phyloP scores from a whole-genome alignment of 2,329 filamentous ascomycete species.

The Fusarium torulosum region DNA sequence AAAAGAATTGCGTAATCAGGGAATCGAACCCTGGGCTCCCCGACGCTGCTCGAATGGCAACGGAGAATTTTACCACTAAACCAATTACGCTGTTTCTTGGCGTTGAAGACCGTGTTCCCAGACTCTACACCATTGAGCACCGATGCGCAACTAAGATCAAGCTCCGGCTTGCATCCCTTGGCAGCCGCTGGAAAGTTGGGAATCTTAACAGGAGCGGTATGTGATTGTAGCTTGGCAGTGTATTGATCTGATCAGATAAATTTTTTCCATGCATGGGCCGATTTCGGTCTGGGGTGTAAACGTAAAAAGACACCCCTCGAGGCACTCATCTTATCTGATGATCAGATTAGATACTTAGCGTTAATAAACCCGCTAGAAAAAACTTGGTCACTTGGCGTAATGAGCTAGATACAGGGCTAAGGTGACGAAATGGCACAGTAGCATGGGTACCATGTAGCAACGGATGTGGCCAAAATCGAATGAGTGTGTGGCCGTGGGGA shows the following conservation, averaged over 20 bases:
- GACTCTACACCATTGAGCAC: too few relatives aligned
- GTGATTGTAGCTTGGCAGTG: conserved; percentile 9
- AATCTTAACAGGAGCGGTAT: not conserved
- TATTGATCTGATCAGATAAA: conserved; percentile 46
- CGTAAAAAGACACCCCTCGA: conserved; percentile 14
- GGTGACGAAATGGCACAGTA: conserved; percentile 5
- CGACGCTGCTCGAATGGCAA: too few relatives aligned
- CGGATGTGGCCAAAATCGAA: conserved; percentile 9
- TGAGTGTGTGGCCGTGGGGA: conserved; percentile 8
- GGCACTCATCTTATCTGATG: conserved; percentile 58
- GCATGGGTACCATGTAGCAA: conserved; percentile 14
- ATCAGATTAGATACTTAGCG: conserved; percentile 58
- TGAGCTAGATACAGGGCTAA: conserved; percentile 2
- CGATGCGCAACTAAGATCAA: too few relatives aligned
- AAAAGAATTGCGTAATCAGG: too few relatives aligned
- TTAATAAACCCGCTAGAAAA: conserved; percentile 31
- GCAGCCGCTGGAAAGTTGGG: too few relatives aligned
- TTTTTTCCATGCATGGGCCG: conserved; percentile 37
- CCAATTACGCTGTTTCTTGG: too few relatives aligned
- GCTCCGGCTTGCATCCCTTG: too few relatives aligned
- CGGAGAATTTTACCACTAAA: too few relatives aligned
- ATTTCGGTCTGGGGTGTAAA: conserved; percentile 41
- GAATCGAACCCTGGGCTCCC: too few relatives aligned
- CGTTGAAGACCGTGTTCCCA: too few relatives aligned
- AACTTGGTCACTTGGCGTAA: conserved; percentile 9